Evolutionary conservation across 2,329 filamentous ascomycete species (phyloP).

Genomic region (Cladobotryum protrusum): DNA sequence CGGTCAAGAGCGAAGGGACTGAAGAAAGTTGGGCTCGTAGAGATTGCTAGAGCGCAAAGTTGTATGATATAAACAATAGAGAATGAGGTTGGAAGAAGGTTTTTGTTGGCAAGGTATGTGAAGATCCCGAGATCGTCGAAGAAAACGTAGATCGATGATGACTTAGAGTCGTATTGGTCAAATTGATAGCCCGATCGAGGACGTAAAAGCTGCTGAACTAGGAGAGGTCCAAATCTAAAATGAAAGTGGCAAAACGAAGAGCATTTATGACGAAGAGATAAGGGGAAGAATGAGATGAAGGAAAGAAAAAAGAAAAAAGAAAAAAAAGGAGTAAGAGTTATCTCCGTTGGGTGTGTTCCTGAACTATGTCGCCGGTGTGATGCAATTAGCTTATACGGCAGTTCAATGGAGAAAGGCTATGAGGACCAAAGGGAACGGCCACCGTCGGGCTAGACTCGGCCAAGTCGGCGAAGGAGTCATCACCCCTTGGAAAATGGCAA

Average conservation of each 20-base stretch:
- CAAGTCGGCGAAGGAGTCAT: constrained; percentile 4
- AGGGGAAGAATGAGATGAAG: too few species aligned
- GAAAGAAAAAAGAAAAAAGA: neutral
- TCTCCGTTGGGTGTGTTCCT: too few species aligned
- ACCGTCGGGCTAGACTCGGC: constrained; percentile 2
- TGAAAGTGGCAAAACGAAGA: neutral
- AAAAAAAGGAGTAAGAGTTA: neutral
- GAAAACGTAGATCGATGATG: neutral
- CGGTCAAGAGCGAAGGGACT: too few species aligned
- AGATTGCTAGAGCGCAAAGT: too few species aligned
- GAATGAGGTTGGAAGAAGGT: neutral
- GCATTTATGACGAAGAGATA: neutral
- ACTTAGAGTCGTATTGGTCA: neutral
- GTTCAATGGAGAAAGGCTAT: too few species aligned
- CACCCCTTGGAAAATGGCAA: constrained; percentile 1
- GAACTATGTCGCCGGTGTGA: too few species aligned
- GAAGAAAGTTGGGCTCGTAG: too few species aligned
- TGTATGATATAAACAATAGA: neutral
- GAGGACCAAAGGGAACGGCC: constrained; percentile 9
- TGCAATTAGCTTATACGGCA: neutral
- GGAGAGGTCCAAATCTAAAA: neutral
- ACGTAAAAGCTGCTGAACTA: too few species aligned
- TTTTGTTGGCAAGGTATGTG: neutral
- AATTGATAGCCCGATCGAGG: too few species aligned
- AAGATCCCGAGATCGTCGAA: neutral